Percentiles rank a stretch among this genome's conserved stretches.
Conservation (phyloP, 176 grass and related monocot genomes). For the Rhynchospora pubera region DNA sequence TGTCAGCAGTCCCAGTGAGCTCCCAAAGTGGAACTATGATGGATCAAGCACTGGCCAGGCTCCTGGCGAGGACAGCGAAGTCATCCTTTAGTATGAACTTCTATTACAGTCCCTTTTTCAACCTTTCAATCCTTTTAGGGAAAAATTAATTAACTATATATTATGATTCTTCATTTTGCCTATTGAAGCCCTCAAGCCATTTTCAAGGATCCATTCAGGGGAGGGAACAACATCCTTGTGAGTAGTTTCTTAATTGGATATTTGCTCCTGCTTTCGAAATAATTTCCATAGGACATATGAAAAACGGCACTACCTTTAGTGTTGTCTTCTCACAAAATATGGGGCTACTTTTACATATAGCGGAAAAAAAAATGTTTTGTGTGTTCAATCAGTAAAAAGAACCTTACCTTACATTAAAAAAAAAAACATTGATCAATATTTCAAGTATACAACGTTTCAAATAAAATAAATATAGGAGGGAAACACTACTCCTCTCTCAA, state of each 20-base stretch:
- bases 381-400: background rate
- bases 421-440: background rate
- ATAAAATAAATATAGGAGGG: too few species aligned
- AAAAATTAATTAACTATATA: background rate
- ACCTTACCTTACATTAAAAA: background rate
- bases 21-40: slow-evolving; percentile 94
- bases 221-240: slow-evolving; percentile 84
- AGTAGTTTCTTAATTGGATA: background rate
- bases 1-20: slow-evolving; percentile 56
- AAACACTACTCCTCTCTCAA: background rate
- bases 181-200: slow-evolving; percentile 65
- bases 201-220: slow-evolving; percentile 93
- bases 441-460: background rate
- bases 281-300: background rate
- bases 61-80: slow-evolving; percentile 69
- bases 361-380: too few species aligned
- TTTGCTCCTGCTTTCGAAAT: background rate
- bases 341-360: too few species aligned
- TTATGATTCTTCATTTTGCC: background rate
- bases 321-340: background rate
- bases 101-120: background rate
- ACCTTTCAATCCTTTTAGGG: background rate
- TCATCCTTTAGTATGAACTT: slow-evolving; percentile 58
- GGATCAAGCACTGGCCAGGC: slow-evolving; percentile 90
- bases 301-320: too few species aligned